These are phyloP conservation scores for Myrica gale DNA, from an alignment of 306 rosid genomes.

Conservation along the genomic window DNA sequence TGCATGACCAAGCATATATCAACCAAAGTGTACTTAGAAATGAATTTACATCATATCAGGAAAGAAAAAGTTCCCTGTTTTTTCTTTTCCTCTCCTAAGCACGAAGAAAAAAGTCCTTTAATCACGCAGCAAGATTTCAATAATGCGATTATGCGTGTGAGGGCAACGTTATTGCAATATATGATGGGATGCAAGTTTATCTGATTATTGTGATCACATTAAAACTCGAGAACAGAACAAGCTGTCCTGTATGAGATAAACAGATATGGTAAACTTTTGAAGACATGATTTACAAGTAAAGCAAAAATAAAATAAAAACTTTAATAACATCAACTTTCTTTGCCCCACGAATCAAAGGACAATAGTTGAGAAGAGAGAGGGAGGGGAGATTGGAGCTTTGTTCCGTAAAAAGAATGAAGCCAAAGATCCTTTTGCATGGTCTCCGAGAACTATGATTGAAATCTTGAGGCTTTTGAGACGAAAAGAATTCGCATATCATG, in stretches of 20 bases:
- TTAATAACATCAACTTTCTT: neutral
- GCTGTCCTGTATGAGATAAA: conserved; percentile 45
- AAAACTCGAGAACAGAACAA: conserved; percentile 19
- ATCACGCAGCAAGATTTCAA: conserved; percentile 31
- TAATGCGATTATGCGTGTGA: conserved; percentile 36
- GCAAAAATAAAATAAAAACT: conserved; percentile 5
- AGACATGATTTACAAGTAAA: conserved; percentile 37
- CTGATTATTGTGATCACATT: conserved; percentile 31
- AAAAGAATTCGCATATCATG: conserved; percentile 37
- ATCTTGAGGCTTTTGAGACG: conserved; percentile 66
- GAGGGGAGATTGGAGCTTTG: conserved; percentile 48
- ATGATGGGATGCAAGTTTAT: conserved; percentile 55
- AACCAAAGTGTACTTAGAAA: conserved; percentile 22
- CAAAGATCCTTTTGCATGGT: conserved; percentile 92
- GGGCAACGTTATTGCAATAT: conserved; percentile 34
- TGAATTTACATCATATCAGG: too few relatives aligned
- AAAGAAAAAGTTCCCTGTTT: too few relatives aligned
- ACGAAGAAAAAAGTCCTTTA: conserved; percentile 1
- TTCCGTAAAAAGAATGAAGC: conserved; percentile 51
- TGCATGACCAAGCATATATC: neutral
- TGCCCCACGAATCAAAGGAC: conserved; percentile 22
- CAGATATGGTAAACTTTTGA: conserved; percentile 10
- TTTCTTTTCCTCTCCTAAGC: too few relatives aligned
- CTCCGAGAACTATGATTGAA: conserved; percentile 82
- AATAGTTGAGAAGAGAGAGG: conserved; percentile 28